A percentile compares a stretch with the other conserved stretches of the same genome.
Evolutionary conservation across 2,329 filamentous ascomycete species (phyloP).

Genomic region (Aspergillus puulaauensis): DNA sequence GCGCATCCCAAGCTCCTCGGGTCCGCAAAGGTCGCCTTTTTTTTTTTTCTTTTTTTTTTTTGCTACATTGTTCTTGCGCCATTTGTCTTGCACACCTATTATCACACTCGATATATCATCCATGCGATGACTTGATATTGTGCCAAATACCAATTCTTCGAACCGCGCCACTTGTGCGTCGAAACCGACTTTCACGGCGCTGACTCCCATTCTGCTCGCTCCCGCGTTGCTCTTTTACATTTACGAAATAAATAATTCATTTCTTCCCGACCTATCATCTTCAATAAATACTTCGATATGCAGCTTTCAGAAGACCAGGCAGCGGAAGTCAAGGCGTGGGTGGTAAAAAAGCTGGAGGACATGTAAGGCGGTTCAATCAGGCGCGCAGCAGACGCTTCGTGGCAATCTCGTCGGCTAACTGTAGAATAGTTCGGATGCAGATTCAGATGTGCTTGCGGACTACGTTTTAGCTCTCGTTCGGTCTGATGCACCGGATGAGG

Average conservation of each 20-base stretch:
- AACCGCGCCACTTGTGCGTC: neutral
- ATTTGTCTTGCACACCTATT: neutral
- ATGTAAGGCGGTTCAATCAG: slow-evolving; percentile 46
- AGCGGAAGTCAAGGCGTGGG: slow-evolving; percentile 56
- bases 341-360: slow-evolving; percentile 58
- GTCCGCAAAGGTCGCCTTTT: slow-evolving; percentile 1
- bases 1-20: slow-evolving; percentile 20
- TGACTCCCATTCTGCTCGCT: neutral
- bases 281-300: slow-evolving; percentile 39
- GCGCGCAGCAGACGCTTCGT: neutral
- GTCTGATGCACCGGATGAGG: slow-evolving; percentile 55
- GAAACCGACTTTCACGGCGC: neutral
- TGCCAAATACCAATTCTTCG: neutral
- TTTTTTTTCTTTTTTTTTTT: slow-evolving; percentile 4
- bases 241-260: neutral
- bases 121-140: neutral
- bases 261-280: neutral
- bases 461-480: slow-evolving; percentile 61
- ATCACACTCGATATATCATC: neutral
- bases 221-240: neutral
- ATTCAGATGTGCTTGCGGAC: slow-evolving; percentile 61
- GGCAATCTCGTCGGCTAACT: neutral
- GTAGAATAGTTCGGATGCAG: slow-evolving; percentile 56
- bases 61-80: neutral
- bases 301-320: slow-evolving; percentile 55